A percentile compares a stretch with the other conserved stretches of the same genome.
Conservation (phyloP, 192 early-diverging fungal genomes). For the Coemansia sp. region DNA sequence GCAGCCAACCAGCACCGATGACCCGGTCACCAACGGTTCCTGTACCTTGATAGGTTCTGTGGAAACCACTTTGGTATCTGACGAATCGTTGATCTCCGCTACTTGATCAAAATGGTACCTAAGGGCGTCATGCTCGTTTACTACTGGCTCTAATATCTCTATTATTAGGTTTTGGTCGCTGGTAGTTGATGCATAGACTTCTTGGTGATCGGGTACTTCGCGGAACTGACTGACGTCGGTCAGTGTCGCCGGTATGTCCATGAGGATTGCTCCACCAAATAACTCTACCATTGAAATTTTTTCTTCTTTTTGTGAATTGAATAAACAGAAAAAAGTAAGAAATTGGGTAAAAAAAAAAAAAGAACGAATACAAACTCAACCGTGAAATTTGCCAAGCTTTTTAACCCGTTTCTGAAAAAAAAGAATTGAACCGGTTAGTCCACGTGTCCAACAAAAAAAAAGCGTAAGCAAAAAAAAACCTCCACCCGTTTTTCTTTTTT, state of each 20-base stretch:
- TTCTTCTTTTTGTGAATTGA: neutral
- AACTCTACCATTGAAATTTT: constrained; percentile 44
- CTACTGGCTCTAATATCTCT: constrained; percentile 75
- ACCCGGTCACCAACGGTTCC: constrained; percentile 18
- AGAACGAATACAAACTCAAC: neutral
- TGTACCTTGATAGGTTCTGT: constrained; percentile 23
- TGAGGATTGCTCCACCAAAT: constrained; percentile 71
- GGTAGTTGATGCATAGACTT: constrained; percentile 75
- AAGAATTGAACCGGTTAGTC: too few species aligned
- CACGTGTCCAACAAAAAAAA: neutral
- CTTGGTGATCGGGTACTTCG: constrained; percentile 87
- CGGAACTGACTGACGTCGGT: constrained; percentile 73
- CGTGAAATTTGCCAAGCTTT: neutral
- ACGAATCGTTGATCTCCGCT: constrained; percentile 74
- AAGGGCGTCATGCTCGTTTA: constrained; percentile 48
- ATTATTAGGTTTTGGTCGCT: constrained; percentile 83
- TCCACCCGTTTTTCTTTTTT: neutral
- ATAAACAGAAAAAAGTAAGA: too few species aligned
- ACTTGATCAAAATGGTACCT: constrained; percentile 78
- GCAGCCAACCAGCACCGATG: constrained; percentile 57
- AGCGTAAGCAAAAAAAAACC: neutral
- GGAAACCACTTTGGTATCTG: constrained; percentile 38
- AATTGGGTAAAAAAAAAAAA: too few species aligned
- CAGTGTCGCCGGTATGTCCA: constrained; percentile 60
- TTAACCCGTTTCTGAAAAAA: too few species aligned